These are phyloP conservation scores for Physcomitrellopsis africana DNA, from an alignment of 225 moss, liverwort and hornwort species.

Conservation along the genomic window DNA sequence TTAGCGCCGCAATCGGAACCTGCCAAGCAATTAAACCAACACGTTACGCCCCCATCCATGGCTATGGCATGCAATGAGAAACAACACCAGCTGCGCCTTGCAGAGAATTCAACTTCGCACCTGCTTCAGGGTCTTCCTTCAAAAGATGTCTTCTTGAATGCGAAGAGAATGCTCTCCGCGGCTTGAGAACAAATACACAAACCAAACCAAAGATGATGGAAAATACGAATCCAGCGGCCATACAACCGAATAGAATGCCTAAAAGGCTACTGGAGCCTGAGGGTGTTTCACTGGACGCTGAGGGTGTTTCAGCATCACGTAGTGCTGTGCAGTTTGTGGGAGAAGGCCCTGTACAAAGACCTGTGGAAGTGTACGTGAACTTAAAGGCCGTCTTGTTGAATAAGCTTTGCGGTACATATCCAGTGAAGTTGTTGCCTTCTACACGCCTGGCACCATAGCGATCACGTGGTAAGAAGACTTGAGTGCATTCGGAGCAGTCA, in stretches of 20 bases:
- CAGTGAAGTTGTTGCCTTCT: slow-evolving; percentile 49
- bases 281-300: neutral
- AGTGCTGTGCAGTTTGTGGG: neutral
- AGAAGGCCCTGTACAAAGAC: slow-evolving; percentile 40
- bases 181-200: slow-evolving; percentile 23
- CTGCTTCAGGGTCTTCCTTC: slow-evolving; percentile 34
- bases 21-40: slow-evolving; percentile 20
- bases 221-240: slow-evolving; percentile 28
- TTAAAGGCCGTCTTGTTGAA: slow-evolving; percentile 28
- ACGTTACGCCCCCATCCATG: slow-evolving; percentile 14
- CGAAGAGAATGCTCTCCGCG: slow-evolving; percentile 15
- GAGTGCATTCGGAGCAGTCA: neutral
- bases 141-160: slow-evolving; percentile 37
- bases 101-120: neutral
- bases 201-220: slow-evolving; percentile 21
- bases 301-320: slow-evolving; percentile 18
- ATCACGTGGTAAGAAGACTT: slow-evolving; percentile 4
- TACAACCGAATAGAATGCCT: slow-evolving; percentile 37
- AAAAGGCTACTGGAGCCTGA: neutral
- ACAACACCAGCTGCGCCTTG: neutral
- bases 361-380: slow-evolving; percentile 32
- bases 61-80: neutral
- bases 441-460: slow-evolving; percentile 30
- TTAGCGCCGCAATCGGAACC: slow-evolving; percentile 28
- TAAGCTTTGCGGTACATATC: slow-evolving; percentile 45